Evolutionary conservation across 768 basidiomycete species (phyloP).

Genomic region (Sporobolomyces pararoseus): DNA sequence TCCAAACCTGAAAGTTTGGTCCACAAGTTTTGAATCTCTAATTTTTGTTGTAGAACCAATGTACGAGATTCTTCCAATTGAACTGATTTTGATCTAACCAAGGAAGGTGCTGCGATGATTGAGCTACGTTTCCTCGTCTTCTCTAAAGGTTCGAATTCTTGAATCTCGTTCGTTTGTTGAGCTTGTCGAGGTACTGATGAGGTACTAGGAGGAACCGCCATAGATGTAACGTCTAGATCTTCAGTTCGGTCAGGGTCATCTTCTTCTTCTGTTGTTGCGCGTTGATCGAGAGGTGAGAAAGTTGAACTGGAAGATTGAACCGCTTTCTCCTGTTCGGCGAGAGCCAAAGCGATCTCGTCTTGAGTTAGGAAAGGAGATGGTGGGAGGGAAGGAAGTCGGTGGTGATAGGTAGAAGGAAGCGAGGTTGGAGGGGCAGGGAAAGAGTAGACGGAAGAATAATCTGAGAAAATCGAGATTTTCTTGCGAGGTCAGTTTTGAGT

Average conservation of each 20-base stretch:
- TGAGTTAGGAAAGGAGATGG: conserved; percentile 35
- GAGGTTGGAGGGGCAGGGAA: conserved; percentile 27
- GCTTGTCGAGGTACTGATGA: background rate
- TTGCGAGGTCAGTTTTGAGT: background rate
- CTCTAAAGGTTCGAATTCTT: conserved; percentile 21
- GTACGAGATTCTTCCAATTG: conserved; percentile 19
- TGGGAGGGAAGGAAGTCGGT: conserved; percentile 16
- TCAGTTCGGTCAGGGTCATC: background rate
- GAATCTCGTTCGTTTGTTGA: background rate
- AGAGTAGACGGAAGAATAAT: conserved; percentile 23
- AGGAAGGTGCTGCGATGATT: background rate
- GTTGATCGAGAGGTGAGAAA: conserved; percentile 8
- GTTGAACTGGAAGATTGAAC: conserved; percentile 7
- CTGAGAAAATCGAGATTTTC: background rate
- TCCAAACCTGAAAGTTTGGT: conserved; percentile 16
- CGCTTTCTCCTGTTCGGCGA: conserved; percentile 14
- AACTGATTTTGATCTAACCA: conserved; percentile 13
- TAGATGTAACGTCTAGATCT: background rate
- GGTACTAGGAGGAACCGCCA: background rate
- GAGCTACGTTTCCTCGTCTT: background rate
- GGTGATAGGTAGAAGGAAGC: background rate
- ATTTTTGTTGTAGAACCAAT: conserved; percentile 1
- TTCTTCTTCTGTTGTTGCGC: background rate
- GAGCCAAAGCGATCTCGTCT: conserved; percentile 21
- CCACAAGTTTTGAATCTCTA: conserved; percentile 27